Evolutionary conservation across 257 asterid genomes (phyloP), one percentile per base, ranked within the genome.

Genomic region (Penstemon davidsonii): DNA sequence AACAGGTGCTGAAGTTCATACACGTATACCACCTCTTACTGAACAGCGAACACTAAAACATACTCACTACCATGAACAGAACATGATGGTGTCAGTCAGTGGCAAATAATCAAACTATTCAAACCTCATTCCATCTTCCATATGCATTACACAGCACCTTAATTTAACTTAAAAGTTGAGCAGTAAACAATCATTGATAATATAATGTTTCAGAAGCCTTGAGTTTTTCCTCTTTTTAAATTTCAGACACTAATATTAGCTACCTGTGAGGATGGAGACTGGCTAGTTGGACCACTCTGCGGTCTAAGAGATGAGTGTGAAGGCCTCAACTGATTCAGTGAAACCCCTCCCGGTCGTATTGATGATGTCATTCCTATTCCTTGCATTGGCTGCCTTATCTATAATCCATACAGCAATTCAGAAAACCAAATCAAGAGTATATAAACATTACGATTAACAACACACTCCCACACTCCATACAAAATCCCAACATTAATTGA

Each of bases 311-410:
- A 54, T 47, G 88, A 71, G 62, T 78, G 84, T 3, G 84, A 71
- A 62, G 96, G 90, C 77, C 96, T 83, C 81, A 83, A 53, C 67
- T 81, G 93, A 72, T 81, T 86, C 6, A 82, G 44, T 60, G 89
- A 54, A 68, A 74, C 73, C 72, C 82, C 89, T 0, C 76, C 72
- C 0, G 94, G 94, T 11, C 95, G 85, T 86, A 86, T 79, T 38
- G 86, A 76, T 8, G 94, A 65, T 53, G 85, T 77, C 85, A 87
- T 83, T 44, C 91, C 88, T 37, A 85, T 81, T 60, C 91, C 94
- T 80, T 78, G 93, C 52, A 82, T 71, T 2, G 95, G 86, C 62
- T 75, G 96, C 62, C 96, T 88, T 52, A 74, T 86, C 96, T 90
- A 70, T 65, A 72, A 39, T 52, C 55, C 45, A 60, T 37, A 59